Evolutionary conservation across 2,329 filamentous ascomycete species (phyloP), one percentile per base, ranked within the genome.

Genomic region (Verticillium longisporum): DNA sequence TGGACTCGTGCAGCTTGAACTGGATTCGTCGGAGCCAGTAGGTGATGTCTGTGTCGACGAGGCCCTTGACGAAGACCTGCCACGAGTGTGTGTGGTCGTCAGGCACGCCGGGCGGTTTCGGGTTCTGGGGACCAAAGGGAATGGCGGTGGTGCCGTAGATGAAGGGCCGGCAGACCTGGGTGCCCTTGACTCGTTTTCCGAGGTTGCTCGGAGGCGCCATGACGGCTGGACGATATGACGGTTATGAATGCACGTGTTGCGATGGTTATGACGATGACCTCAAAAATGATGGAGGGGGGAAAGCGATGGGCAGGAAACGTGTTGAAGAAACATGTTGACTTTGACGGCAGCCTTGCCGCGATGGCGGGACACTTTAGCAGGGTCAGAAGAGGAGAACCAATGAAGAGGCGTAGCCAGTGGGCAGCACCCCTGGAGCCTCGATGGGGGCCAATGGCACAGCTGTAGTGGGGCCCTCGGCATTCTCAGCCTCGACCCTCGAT

Each of bases 1-100:
- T 98, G 10, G 94, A 97, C 75, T 98, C 93, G 80, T 97, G 94
- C 15, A 99, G 86, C 75, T 98, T 98, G 79, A 99, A 99, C 74
- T 97, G 93, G 1, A 99, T 94, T 69, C 96, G 94, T 62, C 94
- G 91, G 66, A 98, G 83, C 92, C 95, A 99, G 75, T 96, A 95
- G 33, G 91, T 92, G 66, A 98, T 89, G 71, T 97, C 91, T 63
- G 91, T 90, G 73, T 91, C 91, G 69, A 96, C 92, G 60, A 97
- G 82, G 56, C 93, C 92, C 71, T 90, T 90, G 61, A 99, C 91
- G 74, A 96, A 98, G 65, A 98, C 91, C 70, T 90, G 88, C 95
- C 95, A 99, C 65, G 90, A 91, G 79, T 98, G 96, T 36, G 94
- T 98, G 80, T 99, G 95, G 75, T 96, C 93, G 64, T 91, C 84